Percentiles rank a stretch among this genome's conserved stretches.
Conservation (phyloP, 2,329 filamentous ascomycete species). For the Amylocarpus encephaloides region DNA sequence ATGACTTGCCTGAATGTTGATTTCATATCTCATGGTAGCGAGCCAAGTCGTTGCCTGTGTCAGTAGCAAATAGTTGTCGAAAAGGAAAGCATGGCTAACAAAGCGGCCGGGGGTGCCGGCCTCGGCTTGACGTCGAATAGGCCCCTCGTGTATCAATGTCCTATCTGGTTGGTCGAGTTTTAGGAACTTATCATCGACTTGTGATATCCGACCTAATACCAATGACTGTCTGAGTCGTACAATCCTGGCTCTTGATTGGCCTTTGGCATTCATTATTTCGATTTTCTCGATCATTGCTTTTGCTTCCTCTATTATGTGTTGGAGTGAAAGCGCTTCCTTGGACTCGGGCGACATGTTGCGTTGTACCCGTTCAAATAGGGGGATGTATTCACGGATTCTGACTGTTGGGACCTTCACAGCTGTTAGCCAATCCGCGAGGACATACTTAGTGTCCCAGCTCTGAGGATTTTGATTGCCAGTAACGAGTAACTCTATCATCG, state of each 20-base stretch:
- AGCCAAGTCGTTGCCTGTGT: neutral
- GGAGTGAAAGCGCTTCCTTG: neutral
- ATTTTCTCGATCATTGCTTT: neutral
- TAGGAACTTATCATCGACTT: too few species aligned
- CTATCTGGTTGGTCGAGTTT: neutral
- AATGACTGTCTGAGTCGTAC: neutral
- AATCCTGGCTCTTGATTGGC: neutral
- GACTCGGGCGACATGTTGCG: neutral
- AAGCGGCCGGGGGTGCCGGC: neutral
- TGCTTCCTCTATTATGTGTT: neutral
- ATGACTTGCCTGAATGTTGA: neutral
- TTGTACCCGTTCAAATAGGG: too few species aligned
- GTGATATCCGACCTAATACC: neutral
- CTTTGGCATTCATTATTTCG: neutral
- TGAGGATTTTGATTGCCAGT: too few species aligned
- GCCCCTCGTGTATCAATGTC: neutral
- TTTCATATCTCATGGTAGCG: neutral
- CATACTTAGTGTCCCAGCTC: too few species aligned
- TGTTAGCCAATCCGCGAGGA: too few species aligned
- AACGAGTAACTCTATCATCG: too few species aligned
- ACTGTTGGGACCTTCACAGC: too few species aligned
- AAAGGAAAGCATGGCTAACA: neutral
- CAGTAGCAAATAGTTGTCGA: constrained; percentile 3
- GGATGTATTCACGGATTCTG: too few species aligned
- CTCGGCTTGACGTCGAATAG: neutral